phyloP scores from a whole-genome alignment of 306 rosid species.

The Fagus crenata region DNA sequence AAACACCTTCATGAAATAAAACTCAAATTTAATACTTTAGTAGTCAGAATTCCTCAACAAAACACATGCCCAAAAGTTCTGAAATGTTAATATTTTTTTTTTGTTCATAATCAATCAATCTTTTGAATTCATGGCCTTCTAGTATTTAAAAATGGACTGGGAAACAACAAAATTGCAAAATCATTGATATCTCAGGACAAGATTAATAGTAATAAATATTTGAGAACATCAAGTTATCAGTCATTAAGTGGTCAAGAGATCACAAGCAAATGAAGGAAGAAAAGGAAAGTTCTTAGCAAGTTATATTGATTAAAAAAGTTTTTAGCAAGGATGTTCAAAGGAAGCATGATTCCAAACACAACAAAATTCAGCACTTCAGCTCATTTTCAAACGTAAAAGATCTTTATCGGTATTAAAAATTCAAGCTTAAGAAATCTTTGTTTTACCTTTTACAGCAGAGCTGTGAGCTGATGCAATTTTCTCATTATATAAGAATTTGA shows the following conservation, averaged over 20 bases:
- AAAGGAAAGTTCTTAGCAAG: not conserved
- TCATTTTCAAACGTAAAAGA: not conserved
- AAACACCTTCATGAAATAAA: slow-evolving; percentile 64
- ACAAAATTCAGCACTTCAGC: not conserved
- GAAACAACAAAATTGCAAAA: not conserved
- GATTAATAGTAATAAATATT: not conserved
- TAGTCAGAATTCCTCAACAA: slow-evolving; percentile 11
- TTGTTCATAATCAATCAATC: not conserved
- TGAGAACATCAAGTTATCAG: not conserved
- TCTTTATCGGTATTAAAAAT: no score
- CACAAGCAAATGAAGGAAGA: not conserved
- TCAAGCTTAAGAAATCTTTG: not conserved
- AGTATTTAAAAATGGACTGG: not conserved
- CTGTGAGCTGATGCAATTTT: slow-evolving; percentile 78
- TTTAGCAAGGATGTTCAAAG: not conserved
- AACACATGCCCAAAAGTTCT: slow-evolving; percentile 3
- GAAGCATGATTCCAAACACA: not conserved
- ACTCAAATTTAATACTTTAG: slow-evolving; percentile 19
- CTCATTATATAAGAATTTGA: slow-evolving; percentile 49
- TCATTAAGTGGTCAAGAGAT: not conserved
- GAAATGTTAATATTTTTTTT: slow-evolving; percentile 8
- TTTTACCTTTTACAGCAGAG: slow-evolving; percentile 83
- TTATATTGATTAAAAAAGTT: not conserved
- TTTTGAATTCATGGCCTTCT: not conserved
- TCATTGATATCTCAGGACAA: not conserved